A percentile compares a stretch with the other conserved stretches of the same genome.
phyloP scores from a whole-genome alignment of 176 grass and related monocot genomes.

The Aegilops sharonensis region DNA sequence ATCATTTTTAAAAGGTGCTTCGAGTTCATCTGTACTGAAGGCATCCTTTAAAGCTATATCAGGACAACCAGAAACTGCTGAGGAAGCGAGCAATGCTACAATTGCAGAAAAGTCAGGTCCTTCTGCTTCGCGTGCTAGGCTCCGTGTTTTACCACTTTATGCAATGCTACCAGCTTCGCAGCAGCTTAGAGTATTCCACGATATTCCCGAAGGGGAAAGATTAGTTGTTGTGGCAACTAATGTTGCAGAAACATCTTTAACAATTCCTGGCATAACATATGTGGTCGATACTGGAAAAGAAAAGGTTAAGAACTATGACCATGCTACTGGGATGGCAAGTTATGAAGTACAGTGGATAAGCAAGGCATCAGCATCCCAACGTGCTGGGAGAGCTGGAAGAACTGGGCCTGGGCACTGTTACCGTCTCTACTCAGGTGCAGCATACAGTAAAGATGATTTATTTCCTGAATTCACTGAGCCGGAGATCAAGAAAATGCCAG shows the following conservation, averaged over 20 bases:
- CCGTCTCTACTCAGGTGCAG: slow-evolving; percentile 81
- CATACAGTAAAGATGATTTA: slow-evolving; percentile 89
- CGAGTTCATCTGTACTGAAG: slow-evolving; percentile 59
- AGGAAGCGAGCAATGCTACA: slow-evolving; percentile 26
- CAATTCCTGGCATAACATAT: slow-evolving; percentile 94
- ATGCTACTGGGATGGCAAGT: slow-evolving; percentile 68
- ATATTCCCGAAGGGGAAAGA: slow-evolving; percentile 73
- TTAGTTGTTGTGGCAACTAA: slow-evolving; percentile 96
- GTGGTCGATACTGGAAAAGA: slow-evolving; percentile 95
- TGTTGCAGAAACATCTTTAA: slow-evolving; percentile 97
- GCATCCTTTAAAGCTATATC: slow-evolving; percentile 76
- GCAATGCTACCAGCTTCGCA: slow-evolving; percentile 90
- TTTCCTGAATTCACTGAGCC: slow-evolving; percentile 87
- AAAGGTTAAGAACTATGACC: slow-evolving; percentile 90
- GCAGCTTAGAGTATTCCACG: slow-evolving; percentile 82
- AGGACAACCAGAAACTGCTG: slow-evolving; percentile 17
- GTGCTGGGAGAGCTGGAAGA: slow-evolving; percentile 90
- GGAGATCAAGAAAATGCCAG: slow-evolving; percentile 86
- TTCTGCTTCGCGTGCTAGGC: slow-evolving; percentile 29
- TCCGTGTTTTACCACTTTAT: slow-evolving; percentile 86
- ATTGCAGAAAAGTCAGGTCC: slow-evolving; percentile 21
- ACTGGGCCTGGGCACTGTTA: slow-evolving; percentile 95
- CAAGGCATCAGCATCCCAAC: slow-evolving; percentile 91
- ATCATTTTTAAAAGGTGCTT: slow-evolving; percentile 60
- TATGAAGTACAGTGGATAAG: slow-evolving; percentile 97